Evolutionary conservation across 2,329 filamentous ascomycete genomes (phyloP).

Genomic region (Monosporascus sp.): DNA sequence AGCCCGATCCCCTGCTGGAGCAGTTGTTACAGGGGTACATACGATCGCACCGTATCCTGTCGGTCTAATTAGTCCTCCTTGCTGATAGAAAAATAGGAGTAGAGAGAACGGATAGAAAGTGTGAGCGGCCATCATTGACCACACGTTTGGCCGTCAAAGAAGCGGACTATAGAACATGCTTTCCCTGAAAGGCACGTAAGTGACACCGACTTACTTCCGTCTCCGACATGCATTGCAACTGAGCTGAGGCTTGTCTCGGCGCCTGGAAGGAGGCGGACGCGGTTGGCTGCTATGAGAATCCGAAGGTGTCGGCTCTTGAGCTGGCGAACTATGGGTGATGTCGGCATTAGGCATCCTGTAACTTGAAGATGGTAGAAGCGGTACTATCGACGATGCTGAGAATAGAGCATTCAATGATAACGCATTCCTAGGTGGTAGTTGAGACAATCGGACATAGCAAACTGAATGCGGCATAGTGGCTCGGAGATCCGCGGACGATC

Average conservation of each 20-base stretch:
- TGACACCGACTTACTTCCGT: not conserved
- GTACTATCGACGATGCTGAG: too few species aligned
- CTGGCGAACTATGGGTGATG: not conserved
- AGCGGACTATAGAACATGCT: not conserved
- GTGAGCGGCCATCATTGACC: too few species aligned
- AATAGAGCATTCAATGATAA: too few species aligned
- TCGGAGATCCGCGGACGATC: too few species aligned
- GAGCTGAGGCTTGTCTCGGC: not conserved
- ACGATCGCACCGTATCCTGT: conserved; percentile 21
- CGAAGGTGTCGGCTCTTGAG: not conserved
- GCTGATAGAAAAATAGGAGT: not conserved
- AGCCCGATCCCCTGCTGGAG: conserved; percentile 9
- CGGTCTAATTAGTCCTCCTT: not conserved
- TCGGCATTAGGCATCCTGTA: not conserved
- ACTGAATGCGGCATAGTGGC: too few species aligned
- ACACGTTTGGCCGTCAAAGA: not conserved
- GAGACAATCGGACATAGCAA: too few species aligned
- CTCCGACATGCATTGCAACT: not conserved
- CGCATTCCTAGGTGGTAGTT: too few species aligned
- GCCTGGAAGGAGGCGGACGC: not conserved
- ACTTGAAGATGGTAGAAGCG: too few species aligned
- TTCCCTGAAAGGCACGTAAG: not conserved
- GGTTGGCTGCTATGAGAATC: not conserved
- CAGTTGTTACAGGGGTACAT: conserved; percentile 18
- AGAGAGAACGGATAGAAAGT: not conserved